Evolutionary conservation across 805 yeast species (phyloP).

Genomic region (Cyberlindnera saturnus): DNA sequence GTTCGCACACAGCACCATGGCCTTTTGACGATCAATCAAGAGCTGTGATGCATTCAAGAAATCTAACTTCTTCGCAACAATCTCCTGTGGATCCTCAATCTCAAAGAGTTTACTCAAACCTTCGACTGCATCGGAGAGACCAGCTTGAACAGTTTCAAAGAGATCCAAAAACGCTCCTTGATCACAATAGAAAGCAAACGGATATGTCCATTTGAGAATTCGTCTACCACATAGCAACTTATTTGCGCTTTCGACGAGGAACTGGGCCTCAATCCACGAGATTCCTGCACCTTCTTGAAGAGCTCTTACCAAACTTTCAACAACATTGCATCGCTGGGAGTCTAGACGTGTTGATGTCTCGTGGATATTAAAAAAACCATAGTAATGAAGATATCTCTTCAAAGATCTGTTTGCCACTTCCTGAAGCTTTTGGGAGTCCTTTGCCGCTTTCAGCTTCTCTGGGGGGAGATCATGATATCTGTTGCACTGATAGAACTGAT

Average conservation of each 20-base stretch:
- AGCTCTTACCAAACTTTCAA: conserved; percentile 56
- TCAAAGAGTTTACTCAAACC: conserved; percentile 56
- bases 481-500: conserved; percentile 61
- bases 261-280: conserved; percentile 87
- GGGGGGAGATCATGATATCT: conserved; percentile 37
- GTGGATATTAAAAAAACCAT: conserved; percentile 68
- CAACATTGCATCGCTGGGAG: conserved; percentile 50
- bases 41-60: conserved; percentile 32
- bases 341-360: conserved; percentile 74
- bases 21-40: conserved; percentile 30
- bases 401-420: conserved; percentile 41
- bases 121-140: conserved; percentile 61
- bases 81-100: conserved; percentile 30
- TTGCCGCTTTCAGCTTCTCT: conserved; percentile 24
- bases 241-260: conserved; percentile 65
- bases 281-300: conserved; percentile 59
- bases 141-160: conserved; percentile 67
- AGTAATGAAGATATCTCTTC: conserved; percentile 67
- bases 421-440: conserved; percentile 32
- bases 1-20: conserved; percentile 25
- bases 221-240: conserved; percentile 63
- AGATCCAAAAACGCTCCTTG: conserved; percentile 48
- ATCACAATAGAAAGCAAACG: conserved; percentile 63
- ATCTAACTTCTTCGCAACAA: conserved; percentile 29
- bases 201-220: conserved; percentile 87